phyloP scores from a whole-genome alignment of 345 rosid genomes.

The Hibiscus tridactylites region DNA sequence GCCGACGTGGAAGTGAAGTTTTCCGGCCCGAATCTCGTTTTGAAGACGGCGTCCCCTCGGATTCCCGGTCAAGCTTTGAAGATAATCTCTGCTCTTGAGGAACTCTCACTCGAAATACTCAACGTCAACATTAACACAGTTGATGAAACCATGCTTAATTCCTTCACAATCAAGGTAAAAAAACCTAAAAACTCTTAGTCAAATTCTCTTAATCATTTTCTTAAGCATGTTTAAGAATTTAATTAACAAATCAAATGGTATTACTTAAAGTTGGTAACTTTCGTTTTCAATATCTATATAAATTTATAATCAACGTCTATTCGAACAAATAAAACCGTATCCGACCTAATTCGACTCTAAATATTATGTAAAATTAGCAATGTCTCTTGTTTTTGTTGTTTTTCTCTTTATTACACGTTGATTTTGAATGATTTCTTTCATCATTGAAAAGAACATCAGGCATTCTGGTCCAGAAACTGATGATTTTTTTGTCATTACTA shows the following conservation, averaged over 20 bases:
- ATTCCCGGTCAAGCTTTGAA: slow-evolving; percentile 81
- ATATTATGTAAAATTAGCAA: too few species aligned
- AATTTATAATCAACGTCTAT: too few species aligned
- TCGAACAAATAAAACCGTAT: too few species aligned
- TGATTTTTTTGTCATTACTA: too few species aligned
- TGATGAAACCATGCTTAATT: slow-evolving; percentile 69
- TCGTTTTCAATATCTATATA: not conserved
- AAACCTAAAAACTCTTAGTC: too few species aligned
- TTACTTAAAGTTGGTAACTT: not conserved
- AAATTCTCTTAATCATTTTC: too few species aligned
- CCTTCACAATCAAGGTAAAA: slow-evolving; percentile 95
- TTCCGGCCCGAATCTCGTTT: slow-evolving; percentile 66
- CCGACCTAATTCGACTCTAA: too few species aligned
- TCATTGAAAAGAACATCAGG: not conserved
- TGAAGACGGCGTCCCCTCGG: slow-evolving; percentile 74
- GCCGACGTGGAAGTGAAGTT: slow-evolving; percentile 95
- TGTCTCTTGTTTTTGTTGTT: not conserved
- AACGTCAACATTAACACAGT: slow-evolving; percentile 48
- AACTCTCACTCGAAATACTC: slow-evolving; percentile 75
- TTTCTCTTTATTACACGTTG: not conserved
- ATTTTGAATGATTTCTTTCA: not conserved
- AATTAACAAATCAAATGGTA: too few species aligned
- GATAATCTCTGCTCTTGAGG: slow-evolving; percentile 68
- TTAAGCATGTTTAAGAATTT: too few species aligned
- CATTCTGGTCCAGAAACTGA: not conserved